A percentile compares a stretch with the other conserved stretches of the same genome.
Conservation (phyloP, 768 basidiomycete genomes). For the Collybia sp. region DNA sequence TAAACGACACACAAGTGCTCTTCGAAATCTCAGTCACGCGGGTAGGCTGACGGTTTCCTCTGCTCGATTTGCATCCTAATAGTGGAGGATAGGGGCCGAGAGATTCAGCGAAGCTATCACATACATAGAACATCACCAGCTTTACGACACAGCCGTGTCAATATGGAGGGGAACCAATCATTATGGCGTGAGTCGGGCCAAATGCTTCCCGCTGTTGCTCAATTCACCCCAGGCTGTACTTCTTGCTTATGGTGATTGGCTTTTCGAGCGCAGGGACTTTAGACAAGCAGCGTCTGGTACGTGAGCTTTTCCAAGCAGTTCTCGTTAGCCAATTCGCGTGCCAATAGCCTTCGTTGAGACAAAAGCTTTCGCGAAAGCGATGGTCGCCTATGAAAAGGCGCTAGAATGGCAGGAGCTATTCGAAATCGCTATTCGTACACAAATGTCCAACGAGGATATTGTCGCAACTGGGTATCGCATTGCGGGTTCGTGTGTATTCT, state of each 20-base stretch:
- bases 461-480: conserved; percentile 68
- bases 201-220: neutral
- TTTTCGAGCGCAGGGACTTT: conserved; percentile 84
- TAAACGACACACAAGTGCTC: conserved; percentile 66
- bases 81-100: conserved; percentile 43
- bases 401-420: conserved; percentile 92
- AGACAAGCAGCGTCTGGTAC: conserved; percentile 77
- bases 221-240: conserved; percentile 50
- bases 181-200: conserved; percentile 44
- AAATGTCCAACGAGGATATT: conserved; percentile 50
- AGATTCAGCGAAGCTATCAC: conserved; percentile 75
- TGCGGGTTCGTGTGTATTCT: conserved; percentile 51
- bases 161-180: conserved; percentile 69
- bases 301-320: conserved; percentile 6
- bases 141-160: conserved; percentile 69
- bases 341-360: conserved; percentile 71
- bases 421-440: conserved; percentile 58
- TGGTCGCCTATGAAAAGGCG: conserved; percentile 85
- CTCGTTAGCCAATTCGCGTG: neutral
- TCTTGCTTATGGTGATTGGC: conserved; percentile 78
- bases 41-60: conserved; percentile 35
- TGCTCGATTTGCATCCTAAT: neutral
- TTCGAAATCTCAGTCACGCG: conserved; percentile 68
- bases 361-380: conserved; percentile 58
- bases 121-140: conserved; percentile 74